Evolutionary conservation across 2,329 filamentous ascomycete genomes (phyloP).

Genomic region (Beauveria sp.): DNA sequence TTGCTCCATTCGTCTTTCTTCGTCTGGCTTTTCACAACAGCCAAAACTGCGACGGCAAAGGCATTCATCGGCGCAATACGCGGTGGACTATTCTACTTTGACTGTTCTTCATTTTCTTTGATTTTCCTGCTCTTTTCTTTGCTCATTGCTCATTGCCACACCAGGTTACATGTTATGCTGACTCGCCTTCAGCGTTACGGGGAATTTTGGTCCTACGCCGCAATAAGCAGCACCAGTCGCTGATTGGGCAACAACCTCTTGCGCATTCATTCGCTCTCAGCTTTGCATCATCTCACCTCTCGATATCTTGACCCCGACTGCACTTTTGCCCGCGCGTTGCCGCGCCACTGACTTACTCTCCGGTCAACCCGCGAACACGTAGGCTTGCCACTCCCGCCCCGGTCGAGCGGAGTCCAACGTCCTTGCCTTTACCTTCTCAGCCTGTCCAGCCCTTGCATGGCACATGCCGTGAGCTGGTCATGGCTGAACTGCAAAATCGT

Average conservation of each 20-base stretch:
- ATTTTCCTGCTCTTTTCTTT: not conserved
- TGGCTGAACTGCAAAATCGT: conserved; percentile 12
- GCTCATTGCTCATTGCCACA: not conserved
- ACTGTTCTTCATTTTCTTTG: not conserved
- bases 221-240: not conserved
- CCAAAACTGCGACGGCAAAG: not conserved
- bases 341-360: not conserved
- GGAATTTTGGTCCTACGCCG: not conserved
- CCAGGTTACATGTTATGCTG: not conserved
- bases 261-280: not conserved
- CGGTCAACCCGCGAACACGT: not conserved
- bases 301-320: not conserved
- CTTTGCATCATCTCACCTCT: not conserved
- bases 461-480: not conserved
- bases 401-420: not conserved
- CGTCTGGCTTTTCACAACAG: not conserved
- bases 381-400: not conserved
- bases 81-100: not conserved
- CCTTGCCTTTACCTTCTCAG: not conserved
- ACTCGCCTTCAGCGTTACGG: not conserved
- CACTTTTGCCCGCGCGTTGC: not conserved
- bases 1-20: no score
- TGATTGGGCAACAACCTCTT: not conserved
- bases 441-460: not conserved
- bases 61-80: not conserved